These are phyloP conservation scores for Bromus sterilis DNA, from an alignment of 176 grass and related monocot species.

Conservation along the genomic window DNA sequence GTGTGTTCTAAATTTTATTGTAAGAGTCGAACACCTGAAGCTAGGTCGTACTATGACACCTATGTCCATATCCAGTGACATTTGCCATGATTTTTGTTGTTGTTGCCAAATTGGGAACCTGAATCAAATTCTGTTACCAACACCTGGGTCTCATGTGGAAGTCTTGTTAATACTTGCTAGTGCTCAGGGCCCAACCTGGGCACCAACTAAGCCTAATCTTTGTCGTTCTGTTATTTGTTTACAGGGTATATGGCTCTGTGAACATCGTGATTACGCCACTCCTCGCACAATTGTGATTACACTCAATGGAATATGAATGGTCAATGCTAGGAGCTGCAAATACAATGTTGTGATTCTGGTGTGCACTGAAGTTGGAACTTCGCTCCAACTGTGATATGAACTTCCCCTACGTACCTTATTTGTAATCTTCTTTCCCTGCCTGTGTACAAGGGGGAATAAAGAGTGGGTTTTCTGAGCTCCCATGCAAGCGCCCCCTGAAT, in stretches of 20 bases:
- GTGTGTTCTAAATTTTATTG: background rate
- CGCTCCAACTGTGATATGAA: background rate
- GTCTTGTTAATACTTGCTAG: background rate
- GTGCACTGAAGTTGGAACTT: background rate
- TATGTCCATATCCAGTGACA: background rate
- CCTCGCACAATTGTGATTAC: slow-evolving; percentile 82
- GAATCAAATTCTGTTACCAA: background rate
- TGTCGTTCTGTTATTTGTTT: background rate
- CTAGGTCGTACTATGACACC: background rate
- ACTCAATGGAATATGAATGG: slow-evolving; percentile 54
- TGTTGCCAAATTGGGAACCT: background rate
- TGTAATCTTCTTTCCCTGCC: background rate
- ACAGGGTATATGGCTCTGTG: slow-evolving; percentile 96
- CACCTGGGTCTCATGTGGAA: background rate
- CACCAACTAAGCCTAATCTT: background rate
- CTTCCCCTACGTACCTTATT: background rate
- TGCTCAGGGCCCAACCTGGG: background rate
- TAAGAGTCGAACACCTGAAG: background rate
- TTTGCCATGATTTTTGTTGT: background rate
- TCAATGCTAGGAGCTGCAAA: background rate
- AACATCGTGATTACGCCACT: slow-evolving; percentile 77
- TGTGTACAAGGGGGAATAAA: background rate
- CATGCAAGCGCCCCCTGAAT: no score
- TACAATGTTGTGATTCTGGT: background rate
- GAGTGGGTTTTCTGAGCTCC: background rate